Conservation (phyloP, 78 protist species). For the Tieghemostelium lacteum region DNA sequence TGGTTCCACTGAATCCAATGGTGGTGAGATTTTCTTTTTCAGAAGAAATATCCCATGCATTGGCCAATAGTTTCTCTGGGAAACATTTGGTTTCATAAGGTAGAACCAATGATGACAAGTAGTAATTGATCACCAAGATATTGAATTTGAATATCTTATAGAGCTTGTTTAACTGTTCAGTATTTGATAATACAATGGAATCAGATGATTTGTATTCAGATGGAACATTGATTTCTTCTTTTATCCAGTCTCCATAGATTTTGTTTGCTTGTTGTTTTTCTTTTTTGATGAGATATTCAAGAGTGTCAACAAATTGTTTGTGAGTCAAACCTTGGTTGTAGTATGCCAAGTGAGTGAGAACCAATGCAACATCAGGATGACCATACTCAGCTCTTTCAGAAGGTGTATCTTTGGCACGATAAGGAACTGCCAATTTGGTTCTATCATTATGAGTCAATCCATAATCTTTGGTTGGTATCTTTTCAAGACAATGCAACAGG, state of each 20-base stretch:
- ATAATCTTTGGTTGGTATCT: constrained; percentile 2
- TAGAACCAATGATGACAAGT: constrained; percentile 1
- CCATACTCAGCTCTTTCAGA: constrained; percentile 73
- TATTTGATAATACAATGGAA: neutral
- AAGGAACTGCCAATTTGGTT: constrained; percentile 44
- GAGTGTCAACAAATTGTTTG: neutral
- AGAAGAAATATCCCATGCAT: constrained; percentile 13
- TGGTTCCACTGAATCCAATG: constrained; percentile 14
- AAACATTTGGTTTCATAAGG: constrained; percentile 24
- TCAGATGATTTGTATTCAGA: neutral
- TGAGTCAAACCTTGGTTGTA: constrained; percentile 46
- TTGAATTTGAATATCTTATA: neutral
- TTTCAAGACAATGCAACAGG: neutral
- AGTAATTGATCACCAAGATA: constrained; percentile 7
- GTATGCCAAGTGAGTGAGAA: constrained; percentile 73
- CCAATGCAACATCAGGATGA: constrained; percentile 86
- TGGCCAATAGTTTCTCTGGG: neutral
- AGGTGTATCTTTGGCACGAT: constrained; percentile 77
- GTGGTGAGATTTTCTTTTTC: neutral
- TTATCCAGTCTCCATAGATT: neutral
- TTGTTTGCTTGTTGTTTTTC: neutral
- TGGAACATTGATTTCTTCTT: neutral
- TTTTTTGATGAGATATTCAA: neutral
- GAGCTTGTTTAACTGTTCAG: neutral
- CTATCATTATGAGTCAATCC: neutral